These are phyloP conservation scores for Fraxinus americana DNA, from an alignment of 257 asterid species.

Conservation along the genomic window DNA sequence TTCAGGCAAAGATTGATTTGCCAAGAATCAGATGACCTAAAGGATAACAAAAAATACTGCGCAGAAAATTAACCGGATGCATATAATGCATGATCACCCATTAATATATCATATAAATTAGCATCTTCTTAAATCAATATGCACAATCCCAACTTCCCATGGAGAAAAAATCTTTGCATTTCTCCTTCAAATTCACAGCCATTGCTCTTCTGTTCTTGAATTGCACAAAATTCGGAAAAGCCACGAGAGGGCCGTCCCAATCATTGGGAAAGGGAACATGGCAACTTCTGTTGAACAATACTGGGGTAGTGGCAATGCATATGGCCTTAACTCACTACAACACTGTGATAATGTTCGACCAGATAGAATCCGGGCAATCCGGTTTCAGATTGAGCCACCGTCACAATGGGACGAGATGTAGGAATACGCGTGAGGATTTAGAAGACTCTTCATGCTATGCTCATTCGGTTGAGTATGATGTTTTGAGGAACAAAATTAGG, in stretches of 20 bases:
- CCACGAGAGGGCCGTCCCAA: background rate
- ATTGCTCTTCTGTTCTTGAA: conserved; percentile 20
- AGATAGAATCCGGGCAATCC: conserved; percentile 34
- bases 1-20: conserved; percentile 25
- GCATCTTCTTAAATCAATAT: conserved; percentile 5
- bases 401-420: conserved; percentile 43
- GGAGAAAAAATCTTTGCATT: conserved; percentile 27
- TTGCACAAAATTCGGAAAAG: background rate
- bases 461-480: conserved; percentile 61
- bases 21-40: conserved; percentile 19
- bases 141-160: conserved; percentile 9
- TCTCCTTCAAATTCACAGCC: conserved; percentile 23
- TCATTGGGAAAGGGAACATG: conserved; percentile 42
- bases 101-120: conserved; percentile 16
- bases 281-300: conserved; percentile 49
- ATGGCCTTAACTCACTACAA: conserved; percentile 62
- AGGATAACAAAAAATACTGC: background rate
- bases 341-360: conserved; percentile 63
- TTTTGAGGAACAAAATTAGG: conserved; percentile 43
- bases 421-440: conserved; percentile 12
- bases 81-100: conserved; percentile 22
- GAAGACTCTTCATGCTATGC: conserved; percentile 54
- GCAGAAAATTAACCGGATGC: conserved; percentile 6
- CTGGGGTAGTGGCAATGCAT: conserved; percentile 71
- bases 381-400: conserved; percentile 41